Base-by-base conservation (phyloP, 495 filamentous ascomycete genomes). In the Sphaerosporella brunnea region DNA sequence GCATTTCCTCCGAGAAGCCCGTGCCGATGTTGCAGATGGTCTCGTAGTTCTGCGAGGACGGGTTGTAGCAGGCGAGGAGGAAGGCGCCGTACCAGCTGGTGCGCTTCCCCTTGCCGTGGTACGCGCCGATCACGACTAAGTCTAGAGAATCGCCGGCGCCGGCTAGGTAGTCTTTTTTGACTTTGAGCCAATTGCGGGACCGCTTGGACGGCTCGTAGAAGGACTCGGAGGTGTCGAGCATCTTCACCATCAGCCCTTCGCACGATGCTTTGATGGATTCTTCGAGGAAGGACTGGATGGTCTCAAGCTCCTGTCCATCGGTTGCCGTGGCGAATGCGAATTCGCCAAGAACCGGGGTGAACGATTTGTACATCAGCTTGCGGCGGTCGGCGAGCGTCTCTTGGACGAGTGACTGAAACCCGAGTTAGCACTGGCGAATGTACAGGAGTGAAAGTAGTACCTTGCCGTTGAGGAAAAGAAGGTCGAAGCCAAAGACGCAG, bases 211-310 rank as follows among this genome's bases (percentile, higher is more conserved):
- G 90, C 68, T 96, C 86, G 54, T 97, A 97, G 50, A 81, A 80
- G 58, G 81, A 88, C 61, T 93, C 85, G 0, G 72, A 64, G 1
- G 88, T 93, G 57, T 95, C 85, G 44, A 97, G 66, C 88, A 96
- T 97, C 66, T 97, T 97, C 9, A 97, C 90, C 90, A 97, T 97
- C 26, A 97, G 66, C 3, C 90, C 90, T 67, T 97, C 90, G 56
- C 90, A 97, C 0, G 82, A 85, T 7, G 86, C 82, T 64, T 93
- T 93, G 50, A 96, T 81, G 53, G 76, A 82, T 18, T 95, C 87
- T 49, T 97, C 90, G 7, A 97, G 74, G 55, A 97, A 78, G 18
- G 66, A 70, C 61, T 94, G 86, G 45, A 97, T 96, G 56, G 93
- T 82, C 23, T 95, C 88, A 11, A 96, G 68, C 30, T 90, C 82